Evolutionary conservation across 768 basidiomycete species (phyloP).

Genomic region (Auricularia heimuer): DNA sequence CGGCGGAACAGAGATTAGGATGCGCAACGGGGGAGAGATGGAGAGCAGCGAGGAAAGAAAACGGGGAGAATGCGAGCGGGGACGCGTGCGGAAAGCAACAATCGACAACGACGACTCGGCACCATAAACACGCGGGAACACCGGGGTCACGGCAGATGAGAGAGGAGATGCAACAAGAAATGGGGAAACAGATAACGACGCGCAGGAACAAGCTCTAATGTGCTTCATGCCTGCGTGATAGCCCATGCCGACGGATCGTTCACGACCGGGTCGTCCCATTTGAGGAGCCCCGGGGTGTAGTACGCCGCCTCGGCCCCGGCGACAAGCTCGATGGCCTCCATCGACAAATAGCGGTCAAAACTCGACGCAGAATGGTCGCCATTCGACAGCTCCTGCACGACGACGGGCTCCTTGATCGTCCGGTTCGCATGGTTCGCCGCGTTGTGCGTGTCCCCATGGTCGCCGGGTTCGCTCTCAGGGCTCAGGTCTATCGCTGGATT

Average conservation of each 20-base stretch:
- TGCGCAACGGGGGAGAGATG: neutral
- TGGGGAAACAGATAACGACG: neutral
- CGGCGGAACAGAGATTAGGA: neutral
- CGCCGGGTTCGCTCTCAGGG: conserved; percentile 62
- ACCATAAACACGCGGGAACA: neutral
- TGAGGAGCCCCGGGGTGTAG: neutral
- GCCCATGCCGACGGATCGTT: neutral
- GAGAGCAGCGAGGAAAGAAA: no score
- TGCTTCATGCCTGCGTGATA: neutral
- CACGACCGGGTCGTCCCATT: neutral
- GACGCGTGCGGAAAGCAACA: neutral
- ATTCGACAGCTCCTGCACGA: conserved; percentile 13
- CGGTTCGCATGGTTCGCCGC: neutral
- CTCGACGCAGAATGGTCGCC: conserved; percentile 41
- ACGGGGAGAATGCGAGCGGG: no score
- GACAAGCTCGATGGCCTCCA: neutral
- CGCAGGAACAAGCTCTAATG: neutral
- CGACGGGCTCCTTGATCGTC: conserved; percentile 25
- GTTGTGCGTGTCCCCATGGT: neutral
- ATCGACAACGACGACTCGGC: neutral
- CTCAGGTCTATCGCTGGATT: conserved; percentile 59
- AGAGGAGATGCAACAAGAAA: neutral
- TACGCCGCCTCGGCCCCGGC: conserved; percentile 1
- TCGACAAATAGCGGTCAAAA: neutral
- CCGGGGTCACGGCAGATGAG: neutral